Base-by-base conservation (phyloP, 2,329 filamentous ascomycete species). In the Pyrenophora tritici-repentis region DNA sequence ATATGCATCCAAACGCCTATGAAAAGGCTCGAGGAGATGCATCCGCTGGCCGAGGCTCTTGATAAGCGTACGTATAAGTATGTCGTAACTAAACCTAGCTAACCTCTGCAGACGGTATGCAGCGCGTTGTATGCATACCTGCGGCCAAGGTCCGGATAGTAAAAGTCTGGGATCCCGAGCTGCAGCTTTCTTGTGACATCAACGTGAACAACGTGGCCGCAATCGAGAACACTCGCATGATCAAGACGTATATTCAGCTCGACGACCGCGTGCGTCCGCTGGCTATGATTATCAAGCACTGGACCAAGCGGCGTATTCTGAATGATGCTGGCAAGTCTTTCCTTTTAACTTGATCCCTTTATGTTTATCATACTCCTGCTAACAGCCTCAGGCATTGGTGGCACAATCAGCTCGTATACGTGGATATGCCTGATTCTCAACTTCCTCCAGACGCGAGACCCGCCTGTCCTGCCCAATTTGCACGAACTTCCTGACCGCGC, bases 401-500 rank as follows among this genome's bases (percentile, higher is more conserved):
- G 91, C 50, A 99, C 94, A 6, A 81, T 99, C 53, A 97, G 93
- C 74, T 99, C 94, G 14, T 99, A 99, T 71, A 97, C 94, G 17
- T 99, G 94, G 94, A 97, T 97, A 71, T 99, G 94, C 75, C 85
- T 99, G 81, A 96, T 97, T 61, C 88, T 99, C 70, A 95, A 91
- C 62, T 99, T 97, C 68, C 82, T 99, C 20, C 94, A 99, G 75
- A 88, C 91, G 43, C 86, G 91, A 64, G 82, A 88, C 53, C 89
- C 91, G 13, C 89, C 93, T 0, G 84, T 99, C 47, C 76, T 99
- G 17, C 94, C 94, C 3, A 86, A 89, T 13, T 80, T 99, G 29
- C 94, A 97, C 70, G 87, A 91, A 67, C 81, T 84, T 17, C 80
- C 84, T 4, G 82, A 87, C 61, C 79, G 86, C 59, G 84, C 84